These are phyloP conservation scores for Sclerotinia trifoliorum DNA, from an alignment of 2,329 filamentous ascomycete species.

Conservation along the genomic window DNA sequence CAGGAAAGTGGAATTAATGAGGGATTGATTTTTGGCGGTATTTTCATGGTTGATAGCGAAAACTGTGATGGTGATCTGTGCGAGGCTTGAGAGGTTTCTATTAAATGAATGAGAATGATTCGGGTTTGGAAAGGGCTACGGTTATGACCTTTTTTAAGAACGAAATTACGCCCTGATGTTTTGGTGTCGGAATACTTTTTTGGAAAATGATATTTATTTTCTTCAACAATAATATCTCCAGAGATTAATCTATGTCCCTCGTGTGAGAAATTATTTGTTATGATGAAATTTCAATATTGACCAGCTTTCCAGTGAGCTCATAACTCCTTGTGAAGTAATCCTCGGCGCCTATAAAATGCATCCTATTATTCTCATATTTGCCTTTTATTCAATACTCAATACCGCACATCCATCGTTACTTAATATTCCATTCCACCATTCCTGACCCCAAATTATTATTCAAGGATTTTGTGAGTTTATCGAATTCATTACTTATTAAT, in stretches of 20 bases:
- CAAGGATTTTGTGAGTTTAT: too few relatives aligned
- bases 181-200: background rate
- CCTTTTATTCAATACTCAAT: background rate
- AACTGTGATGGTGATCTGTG: background rate
- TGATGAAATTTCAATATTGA: too few relatives aligned
- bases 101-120: background rate
- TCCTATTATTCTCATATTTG: background rate
- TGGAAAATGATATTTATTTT: background rate
- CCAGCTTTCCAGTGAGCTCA: background rate
- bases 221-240: background rate
- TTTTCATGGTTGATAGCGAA: constrained; percentile 53
- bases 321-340: background rate
- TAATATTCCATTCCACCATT: background rate
- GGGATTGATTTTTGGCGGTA: constrained; percentile 52
- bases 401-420: too few relatives aligned
- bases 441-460: too few relatives aligned
- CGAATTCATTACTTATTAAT: too few relatives aligned
- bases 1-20: constrained; percentile 52
- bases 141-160: background rate
- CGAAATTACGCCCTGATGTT: background rate
- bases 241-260: too few relatives aligned
- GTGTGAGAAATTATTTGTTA: background rate
- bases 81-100: constrained; percentile 17
- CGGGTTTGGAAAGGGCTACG: background rate
- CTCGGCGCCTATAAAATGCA: too few relatives aligned